Conservation (phyloP, 768 basidiomycete genomes). For the Hypsizygus marmoreus region DNA sequence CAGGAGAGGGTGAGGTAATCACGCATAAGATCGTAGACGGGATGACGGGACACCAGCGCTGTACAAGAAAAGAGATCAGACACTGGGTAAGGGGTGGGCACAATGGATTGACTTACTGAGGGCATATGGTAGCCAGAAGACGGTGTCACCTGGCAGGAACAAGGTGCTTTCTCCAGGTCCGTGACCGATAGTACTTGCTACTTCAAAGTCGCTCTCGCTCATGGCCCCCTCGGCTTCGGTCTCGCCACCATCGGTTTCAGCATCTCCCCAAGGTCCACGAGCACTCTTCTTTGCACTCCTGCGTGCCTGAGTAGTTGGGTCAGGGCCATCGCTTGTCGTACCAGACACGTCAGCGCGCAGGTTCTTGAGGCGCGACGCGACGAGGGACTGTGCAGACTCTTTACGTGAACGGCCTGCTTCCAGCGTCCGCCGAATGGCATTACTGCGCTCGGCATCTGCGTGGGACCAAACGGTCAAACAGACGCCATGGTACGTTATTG, state of each 20-base stretch:
- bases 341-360: conserved; percentile 57
- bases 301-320: conserved; percentile 61
- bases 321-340: conserved; percentile 44
- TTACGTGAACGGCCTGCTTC: conserved; percentile 79
- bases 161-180: conserved; percentile 87
- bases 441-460: conserved; percentile 84
- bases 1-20: conserved; percentile 95
- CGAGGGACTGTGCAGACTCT: conserved; percentile 75
- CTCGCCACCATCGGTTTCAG: conserved; percentile 74
- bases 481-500: conserved; percentile 84
- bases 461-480: conserved; percentile 96
- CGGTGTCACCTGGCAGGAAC: conserved; percentile 86
- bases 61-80: conserved; percentile 15
- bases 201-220: conserved; percentile 87
- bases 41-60: conserved; percentile 90
- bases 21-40: conserved; percentile 93
- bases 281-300: conserved; percentile 56
- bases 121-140: conserved; percentile 94
- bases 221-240: conserved; percentile 75
- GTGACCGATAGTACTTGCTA: conserved; percentile 77
- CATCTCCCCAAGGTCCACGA: conserved; percentile 71
- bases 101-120: conserved; percentile 62
- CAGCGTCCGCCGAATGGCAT: conserved; percentile 80
- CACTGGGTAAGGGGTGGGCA: conserved; percentile 4
- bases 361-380: conserved; percentile 66